Evolutionary conservation across 176 grass and related monocot genomes (phyloP).

Genomic region (Cenchrus fungigraminus): DNA sequence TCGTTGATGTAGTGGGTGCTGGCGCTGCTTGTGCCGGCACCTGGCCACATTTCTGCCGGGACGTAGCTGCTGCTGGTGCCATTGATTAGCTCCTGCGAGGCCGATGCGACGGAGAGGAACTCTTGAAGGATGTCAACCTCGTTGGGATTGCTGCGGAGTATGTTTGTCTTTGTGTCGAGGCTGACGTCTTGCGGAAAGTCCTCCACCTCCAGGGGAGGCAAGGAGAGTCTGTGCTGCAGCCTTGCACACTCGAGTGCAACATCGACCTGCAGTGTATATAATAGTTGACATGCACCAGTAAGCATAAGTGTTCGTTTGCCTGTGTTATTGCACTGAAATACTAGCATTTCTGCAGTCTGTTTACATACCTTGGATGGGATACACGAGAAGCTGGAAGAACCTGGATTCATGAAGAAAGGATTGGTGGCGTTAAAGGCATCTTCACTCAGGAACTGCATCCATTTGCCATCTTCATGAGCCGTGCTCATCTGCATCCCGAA

Average conservation of each 20-base stretch:
- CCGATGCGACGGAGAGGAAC: constrained; percentile 77
- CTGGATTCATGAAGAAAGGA: constrained; percentile 53
- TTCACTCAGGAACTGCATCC: constrained; percentile 79
- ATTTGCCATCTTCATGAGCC: constrained; percentile 55
- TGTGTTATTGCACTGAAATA: not conserved
- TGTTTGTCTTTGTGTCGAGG: constrained; percentile 48
- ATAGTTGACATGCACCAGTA: not conserved
- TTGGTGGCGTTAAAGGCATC: constrained; percentile 60
- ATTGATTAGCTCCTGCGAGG: constrained; percentile 73
- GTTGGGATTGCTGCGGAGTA: constrained; percentile 53
- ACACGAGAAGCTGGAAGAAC: constrained; percentile 55
- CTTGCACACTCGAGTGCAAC: constrained; percentile 87
- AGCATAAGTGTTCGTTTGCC: not conserved
- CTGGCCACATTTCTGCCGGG: constrained; percentile 64
- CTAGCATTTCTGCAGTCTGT: not conserved
- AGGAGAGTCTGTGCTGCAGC: constrained; percentile 82
- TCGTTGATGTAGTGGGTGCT: constrained; percentile 57
- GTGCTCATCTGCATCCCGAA: constrained; percentile 44
- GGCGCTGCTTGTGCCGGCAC: constrained; percentile 40
- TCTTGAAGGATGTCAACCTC: constrained; percentile 76
- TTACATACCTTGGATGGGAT: constrained; percentile 77
- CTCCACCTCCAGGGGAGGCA: constrained; percentile 78
- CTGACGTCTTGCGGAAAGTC: constrained; percentile 67
- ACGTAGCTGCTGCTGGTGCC: constrained; percentile 52
- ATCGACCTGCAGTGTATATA: constrained; percentile 59